Conservation (phyloP, 2,329 filamentous ascomycete genomes). For the Fusarium sp. region DNA sequence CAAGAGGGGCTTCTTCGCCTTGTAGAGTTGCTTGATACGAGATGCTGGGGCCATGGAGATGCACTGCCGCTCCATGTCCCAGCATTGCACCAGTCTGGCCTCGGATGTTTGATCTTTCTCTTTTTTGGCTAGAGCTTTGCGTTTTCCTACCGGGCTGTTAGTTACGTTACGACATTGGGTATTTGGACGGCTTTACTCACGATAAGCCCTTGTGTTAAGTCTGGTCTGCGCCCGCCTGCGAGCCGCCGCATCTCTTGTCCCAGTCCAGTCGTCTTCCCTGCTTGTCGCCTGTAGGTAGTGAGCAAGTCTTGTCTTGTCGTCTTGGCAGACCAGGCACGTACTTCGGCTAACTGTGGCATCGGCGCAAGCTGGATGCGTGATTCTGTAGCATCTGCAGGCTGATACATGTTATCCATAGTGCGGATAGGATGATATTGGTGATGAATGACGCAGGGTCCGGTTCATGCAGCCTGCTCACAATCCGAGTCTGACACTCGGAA, state of each 20-base stretch:
- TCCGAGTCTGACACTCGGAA: no score
- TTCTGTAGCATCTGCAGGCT: background rate
- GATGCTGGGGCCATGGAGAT: slow-evolving; percentile 2
- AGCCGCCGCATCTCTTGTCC: slow-evolving; percentile 54
- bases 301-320: background rate
- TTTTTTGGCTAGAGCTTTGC: slow-evolving; percentile 12
- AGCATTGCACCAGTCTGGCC: slow-evolving; percentile 9
- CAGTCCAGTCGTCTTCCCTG: slow-evolving; percentile 59
- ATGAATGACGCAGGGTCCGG: slow-evolving; percentile 22
- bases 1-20: background rate
- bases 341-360: slow-evolving; percentile 24
- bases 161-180: no score
- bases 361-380: slow-evolving; percentile 15
- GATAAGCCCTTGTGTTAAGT: slow-evolving; percentile 58
- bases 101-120: background rate
- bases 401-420: background rate
- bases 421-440: background rate
- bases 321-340: background rate
- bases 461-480: slow-evolving; percentile 53
- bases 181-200: no score
- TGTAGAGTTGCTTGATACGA: background rate
- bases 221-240: slow-evolving; percentile 57
- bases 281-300: slow-evolving; percentile 49
- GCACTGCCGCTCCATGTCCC: slow-evolving; percentile 18
- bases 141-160: slow-evolving; percentile 14